Percentiles rank a stretch among this genome's conserved stretches.
phyloP scores from a whole-genome alignment of 345 rosid genomes.

The Salix suchowensis region DNA sequence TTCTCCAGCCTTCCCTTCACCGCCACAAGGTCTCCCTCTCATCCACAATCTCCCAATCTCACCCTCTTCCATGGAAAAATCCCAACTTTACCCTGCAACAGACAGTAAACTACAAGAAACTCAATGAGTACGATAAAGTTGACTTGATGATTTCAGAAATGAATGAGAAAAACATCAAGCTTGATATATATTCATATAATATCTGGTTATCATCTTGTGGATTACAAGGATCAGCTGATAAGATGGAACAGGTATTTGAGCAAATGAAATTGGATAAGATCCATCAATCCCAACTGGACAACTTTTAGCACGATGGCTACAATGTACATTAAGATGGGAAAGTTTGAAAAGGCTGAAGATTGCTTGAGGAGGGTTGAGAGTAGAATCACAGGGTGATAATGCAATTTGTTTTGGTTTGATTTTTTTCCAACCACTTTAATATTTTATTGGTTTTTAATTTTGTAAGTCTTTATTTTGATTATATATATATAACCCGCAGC shows the following conservation, averaged over 20 bases:
- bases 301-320: slow-evolving; percentile 92
- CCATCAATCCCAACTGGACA: slow-evolving; percentile 75
- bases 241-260: slow-evolving; percentile 72
- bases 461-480: too few relatives aligned
- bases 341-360: slow-evolving; percentile 70
- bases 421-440: too few relatives aligned
- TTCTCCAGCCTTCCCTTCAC: too few relatives aligned
- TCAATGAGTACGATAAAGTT: slow-evolving; percentile 66
- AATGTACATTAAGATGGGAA: slow-evolving; percentile 76
- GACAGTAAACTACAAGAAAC: too few relatives aligned
- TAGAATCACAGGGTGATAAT: slow-evolving; percentile 56
- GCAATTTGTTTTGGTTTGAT: too few relatives aligned
- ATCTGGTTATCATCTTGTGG: slow-evolving; percentile 90
- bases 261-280: slow-evolving; percentile 60
- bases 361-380: slow-evolving; percentile 75
- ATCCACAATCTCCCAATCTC: too few relatives aligned
- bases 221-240: slow-evolving; percentile 56
- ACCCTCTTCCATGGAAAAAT: too few relatives aligned
- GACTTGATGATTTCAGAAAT: slow-evolving; percentile 67
- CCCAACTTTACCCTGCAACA: too few relatives aligned
- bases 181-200: slow-evolving; percentile 84
- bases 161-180: slow-evolving; percentile 58
- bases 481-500: too few relatives aligned
- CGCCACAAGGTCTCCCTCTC: too few relatives aligned
- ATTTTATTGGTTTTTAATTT: too few relatives aligned